Evolutionary conservation across 2,329 filamentous ascomycete species (phyloP), one percentile per base, ranked within the genome.

Genomic region (Penicillium sp.): DNA sequence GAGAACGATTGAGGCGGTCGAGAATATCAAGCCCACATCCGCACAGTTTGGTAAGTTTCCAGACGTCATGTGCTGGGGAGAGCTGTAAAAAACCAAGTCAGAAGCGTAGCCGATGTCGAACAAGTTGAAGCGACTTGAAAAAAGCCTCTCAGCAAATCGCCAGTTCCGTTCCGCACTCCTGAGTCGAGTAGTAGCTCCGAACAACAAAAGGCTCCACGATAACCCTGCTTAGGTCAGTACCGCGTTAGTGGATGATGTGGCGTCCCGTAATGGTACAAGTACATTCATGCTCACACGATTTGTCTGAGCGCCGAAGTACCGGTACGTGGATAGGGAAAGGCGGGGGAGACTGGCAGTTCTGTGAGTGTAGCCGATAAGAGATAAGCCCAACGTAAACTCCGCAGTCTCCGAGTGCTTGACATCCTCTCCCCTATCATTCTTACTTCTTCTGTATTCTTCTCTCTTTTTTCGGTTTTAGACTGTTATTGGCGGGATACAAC

Each of bases 1-100:
- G 68, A 62, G 60, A 54, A 52, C 54, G 55, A 53, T 58, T 53
- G 54, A 56, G 60, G 52, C 61, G 64, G 62, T 68, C 60, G 60
- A 61, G 57, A 55, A 58, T 57, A 53, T 63, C 57, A 63, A 62
- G 57, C 62, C 66, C 63, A 66, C 64, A 66, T 65, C 59, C 65
- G 64, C 54, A 54, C 46, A 52, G 52, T 37, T 38, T 43, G 33
- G 47, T 49, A 54, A 54, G 54, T 49, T 55, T 54, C 48, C 53
- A 54, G 52, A 55, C 50, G 51, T 59, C 61, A 64, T 65, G 49
- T 53, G 51, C 34, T 30, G 36, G 35, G 30, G 42, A 30, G 39
- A 10, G 25, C 13, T 43, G 50, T 13, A 33, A 44, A 37, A 42
- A 29, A 40, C 18, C 19, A 34, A 11, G 11, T 11, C 4, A 45